These are phyloP conservation scores for Sporisorium exsertum DNA, from an alignment of 1,284 basidiomycete species.

Conservation along the genomic window DNA sequence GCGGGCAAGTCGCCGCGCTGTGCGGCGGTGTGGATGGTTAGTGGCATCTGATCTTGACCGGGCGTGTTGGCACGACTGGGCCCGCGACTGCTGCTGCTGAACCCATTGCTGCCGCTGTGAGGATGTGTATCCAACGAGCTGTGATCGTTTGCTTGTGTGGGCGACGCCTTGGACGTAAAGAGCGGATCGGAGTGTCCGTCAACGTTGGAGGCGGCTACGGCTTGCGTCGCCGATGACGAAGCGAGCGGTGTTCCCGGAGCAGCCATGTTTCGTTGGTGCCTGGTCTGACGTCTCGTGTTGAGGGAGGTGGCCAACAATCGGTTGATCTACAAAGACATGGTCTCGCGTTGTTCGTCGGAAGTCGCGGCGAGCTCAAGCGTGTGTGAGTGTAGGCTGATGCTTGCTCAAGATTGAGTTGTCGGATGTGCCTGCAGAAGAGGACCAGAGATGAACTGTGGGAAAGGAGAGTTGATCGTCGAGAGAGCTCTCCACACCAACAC, in stretches of 20 bases:
- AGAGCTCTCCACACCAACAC: conserved; percentile 31
- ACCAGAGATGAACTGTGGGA: not conserved
- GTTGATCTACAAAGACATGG: conserved; percentile 7
- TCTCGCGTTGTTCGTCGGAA: not conserved
- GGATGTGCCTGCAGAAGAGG: conserved; percentile 2
- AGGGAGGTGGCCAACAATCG: not conserved
- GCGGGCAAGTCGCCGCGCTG: conserved; percentile 84
- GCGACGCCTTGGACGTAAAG: conserved; percentile 16
- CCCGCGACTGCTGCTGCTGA: conserved; percentile 10
- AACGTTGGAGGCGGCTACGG: conserved; percentile 12
- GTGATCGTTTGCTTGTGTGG: conserved; percentile 12
- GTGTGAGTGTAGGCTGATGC: not conserved
- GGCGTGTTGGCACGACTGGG: conserved; percentile 37
- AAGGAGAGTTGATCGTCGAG: not conserved
- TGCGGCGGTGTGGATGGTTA: conserved; percentile 83
- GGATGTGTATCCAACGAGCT: conserved; percentile 11
- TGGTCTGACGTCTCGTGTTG: not conserved
- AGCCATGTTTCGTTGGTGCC: conserved; percentile 18
- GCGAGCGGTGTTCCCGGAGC: conserved; percentile 38
- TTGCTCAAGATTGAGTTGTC: conserved; percentile 4
- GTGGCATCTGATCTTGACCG: conserved; percentile 36
- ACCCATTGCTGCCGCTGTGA: conserved; percentile 16
- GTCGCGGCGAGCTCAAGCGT: not conserved
- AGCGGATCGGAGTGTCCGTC: conserved; percentile 28
- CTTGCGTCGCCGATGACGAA: conserved; percentile 25